Evolutionary conservation across 768 basidiomycete species (phyloP).

Genomic region (Pisolithus sp.): DNA sequence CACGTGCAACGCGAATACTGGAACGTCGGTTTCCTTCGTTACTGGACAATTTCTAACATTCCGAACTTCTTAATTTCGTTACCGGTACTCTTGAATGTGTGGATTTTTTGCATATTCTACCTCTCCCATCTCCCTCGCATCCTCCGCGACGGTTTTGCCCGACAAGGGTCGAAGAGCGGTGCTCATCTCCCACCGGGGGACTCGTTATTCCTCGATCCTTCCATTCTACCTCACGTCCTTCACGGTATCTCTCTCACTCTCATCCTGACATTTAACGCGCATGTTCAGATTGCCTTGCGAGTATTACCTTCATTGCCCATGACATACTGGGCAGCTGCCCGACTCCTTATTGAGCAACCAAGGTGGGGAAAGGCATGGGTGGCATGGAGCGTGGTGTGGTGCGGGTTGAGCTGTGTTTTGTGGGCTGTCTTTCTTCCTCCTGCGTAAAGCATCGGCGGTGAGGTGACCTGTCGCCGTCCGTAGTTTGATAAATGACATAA

Average conservation of each 20-base stretch:
- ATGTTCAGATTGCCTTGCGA: slow-evolving; percentile 84
- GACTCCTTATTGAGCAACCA: slow-evolving; percentile 47
- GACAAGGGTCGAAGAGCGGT: slow-evolving; percentile 2
- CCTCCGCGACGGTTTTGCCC: slow-evolving; percentile 1
- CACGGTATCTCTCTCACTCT: slow-evolving; percentile 60
- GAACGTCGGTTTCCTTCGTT: slow-evolving; percentile 77
- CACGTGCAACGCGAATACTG: slow-evolving; percentile 84
- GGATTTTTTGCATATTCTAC: slow-evolving; percentile 25
- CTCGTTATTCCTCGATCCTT: slow-evolving; percentile 32
- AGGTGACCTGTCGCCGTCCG: background rate
- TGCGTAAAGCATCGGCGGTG: slow-evolving; percentile 41
- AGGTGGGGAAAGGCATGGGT: slow-evolving; percentile 58
- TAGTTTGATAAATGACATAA: slow-evolving; percentile 1
- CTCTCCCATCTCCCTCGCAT: slow-evolving; percentile 6
- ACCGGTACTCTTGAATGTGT: slow-evolving; percentile 56
- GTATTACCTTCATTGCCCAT: slow-evolving; percentile 71
- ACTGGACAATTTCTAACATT: slow-evolving; percentile 77
- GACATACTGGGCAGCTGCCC: slow-evolving; percentile 81
- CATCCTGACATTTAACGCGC: slow-evolving; percentile 70
- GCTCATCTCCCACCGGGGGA: slow-evolving; percentile 2
- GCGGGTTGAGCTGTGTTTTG: slow-evolving; percentile 56
- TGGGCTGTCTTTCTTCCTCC: slow-evolving; percentile 89
- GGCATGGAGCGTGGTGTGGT: slow-evolving; percentile 76
- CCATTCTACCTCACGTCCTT: slow-evolving; percentile 65
- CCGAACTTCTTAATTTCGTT: slow-evolving; percentile 83